Evolutionary conservation across 805 yeast genomes (phyloP).

Genomic region (Metschnikowia cerradonensis): DNA sequence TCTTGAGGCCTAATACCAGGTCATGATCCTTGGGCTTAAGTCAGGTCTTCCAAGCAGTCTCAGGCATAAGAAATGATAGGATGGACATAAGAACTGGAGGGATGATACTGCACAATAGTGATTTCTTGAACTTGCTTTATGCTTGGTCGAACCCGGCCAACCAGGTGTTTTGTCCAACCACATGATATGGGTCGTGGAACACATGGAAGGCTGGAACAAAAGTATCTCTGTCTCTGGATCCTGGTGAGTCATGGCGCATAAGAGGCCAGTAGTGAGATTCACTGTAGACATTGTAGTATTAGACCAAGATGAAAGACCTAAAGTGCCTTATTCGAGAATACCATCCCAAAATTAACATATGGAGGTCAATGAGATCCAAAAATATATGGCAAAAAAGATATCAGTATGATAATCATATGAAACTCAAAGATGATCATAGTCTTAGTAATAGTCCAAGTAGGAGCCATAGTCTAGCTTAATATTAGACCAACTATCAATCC

Average conservation of each 20-base stretch:
- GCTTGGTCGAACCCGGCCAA: conserved; percentile 17
- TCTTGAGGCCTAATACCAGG: background rate
- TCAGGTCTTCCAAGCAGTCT: conserved; percentile 15
- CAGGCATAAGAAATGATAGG: background rate
- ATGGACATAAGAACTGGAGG: conserved; percentile 7
- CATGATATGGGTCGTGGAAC: conserved; percentile 30
- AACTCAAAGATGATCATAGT: too few relatives aligned
- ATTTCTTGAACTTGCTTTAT: conserved; percentile 17
- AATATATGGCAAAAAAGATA: too few relatives aligned
- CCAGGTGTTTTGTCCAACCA: conserved; percentile 20
- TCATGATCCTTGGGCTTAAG: conserved; percentile 15
- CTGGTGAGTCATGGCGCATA: conserved; percentile 34
- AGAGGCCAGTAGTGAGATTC: conserved; percentile 25
- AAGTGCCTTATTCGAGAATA: conserved; percentile 31
- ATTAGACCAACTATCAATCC: too few relatives aligned
- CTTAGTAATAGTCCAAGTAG: too few relatives aligned
- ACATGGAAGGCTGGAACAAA: conserved; percentile 36
- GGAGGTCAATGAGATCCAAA: too few relatives aligned
- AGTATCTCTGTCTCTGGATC: conserved; percentile 34
- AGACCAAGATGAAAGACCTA: conserved; percentile 24
- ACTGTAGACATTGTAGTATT: conserved; percentile 33
- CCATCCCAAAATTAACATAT: conserved; percentile 12
- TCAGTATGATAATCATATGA: too few relatives aligned
- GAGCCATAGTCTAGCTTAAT: too few relatives aligned
- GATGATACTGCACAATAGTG: conserved; percentile 23